Base-by-base conservation (phyloP, 192 early-diverging fungal genomes). In the Linnemannia hyalina region DNA sequence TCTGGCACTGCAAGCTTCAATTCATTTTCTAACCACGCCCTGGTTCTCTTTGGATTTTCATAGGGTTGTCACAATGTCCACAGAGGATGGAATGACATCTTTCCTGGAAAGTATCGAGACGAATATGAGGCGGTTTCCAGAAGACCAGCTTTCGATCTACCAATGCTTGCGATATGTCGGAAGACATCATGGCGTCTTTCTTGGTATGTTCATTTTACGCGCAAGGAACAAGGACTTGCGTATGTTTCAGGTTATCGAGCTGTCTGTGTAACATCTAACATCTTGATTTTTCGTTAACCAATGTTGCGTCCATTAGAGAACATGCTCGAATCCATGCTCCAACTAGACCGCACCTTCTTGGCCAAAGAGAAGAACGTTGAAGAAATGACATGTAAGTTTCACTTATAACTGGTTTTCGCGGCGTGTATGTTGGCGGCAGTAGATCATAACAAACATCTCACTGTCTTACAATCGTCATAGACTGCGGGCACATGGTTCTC, bases 401-500 rank as follows among this genome's bases (percentile, higher is more conserved):
- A 36, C n/a, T 68, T 29, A 78, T 29, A 57, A 38, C 10, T 18
- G 20, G 5, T 80, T 70, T 40, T 76, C 63, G 4, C 13, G 22
- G 49, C n/a, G 36, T 3, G 4, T 18, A 52, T 20, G 49, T 20
- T 52, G 20, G 35, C 0, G 23, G 35, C 18, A 71, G 32, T 22
- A 22, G 22, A 20, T 71, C 49, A 6, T 22, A 52, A 20, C 49
- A 5, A 52, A 52, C 47, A 4, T 18, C 5, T 23, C 32, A 32
- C 29, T 74, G 35, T n/a, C 36, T 44, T 7, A 16, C 29, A 40
- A 55, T 65, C 76, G 76, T 32, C 15, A 42, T 88, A 95, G 95
- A 97, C 78, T 94, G 95, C 22, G 94, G 93, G 2, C 88, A 95
- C 79, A 80, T 97, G 0, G 93, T 97, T 40, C 80, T 98, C 18